Percentiles rank a stretch among this genome's conserved stretches.
Conservation (phyloP, 192 early-diverging fungal genomes). For the Coemansia sp. region DNA sequence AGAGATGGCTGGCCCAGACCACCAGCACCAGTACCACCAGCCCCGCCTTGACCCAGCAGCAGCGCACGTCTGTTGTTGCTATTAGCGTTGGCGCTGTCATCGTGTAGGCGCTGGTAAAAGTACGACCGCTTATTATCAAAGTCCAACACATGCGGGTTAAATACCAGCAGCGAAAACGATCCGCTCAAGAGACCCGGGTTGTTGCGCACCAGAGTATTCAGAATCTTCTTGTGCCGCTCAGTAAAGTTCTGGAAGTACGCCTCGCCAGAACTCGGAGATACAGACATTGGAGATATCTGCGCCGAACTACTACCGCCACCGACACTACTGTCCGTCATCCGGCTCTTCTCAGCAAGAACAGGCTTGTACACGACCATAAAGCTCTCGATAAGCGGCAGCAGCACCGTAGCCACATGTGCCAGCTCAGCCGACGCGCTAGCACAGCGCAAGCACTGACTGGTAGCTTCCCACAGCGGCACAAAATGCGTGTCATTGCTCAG, state of each 20-base stretch:
- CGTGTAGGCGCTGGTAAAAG: constrained; percentile 94
- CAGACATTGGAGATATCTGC: constrained; percentile 23
- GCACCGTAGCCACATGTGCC: constrained; percentile 87
- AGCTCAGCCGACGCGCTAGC: constrained; percentile 79
- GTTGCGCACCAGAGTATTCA: constrained; percentile 97
- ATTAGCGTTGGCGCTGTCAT: constrained; percentile 58
- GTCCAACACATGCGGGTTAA: constrained; percentile 95
- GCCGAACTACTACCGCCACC: constrained; percentile 22
- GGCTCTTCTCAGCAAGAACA: constrained; percentile 59
- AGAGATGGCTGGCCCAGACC: not conserved
- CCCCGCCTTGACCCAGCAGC: not conserved
- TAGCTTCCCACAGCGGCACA: constrained; percentile 71
- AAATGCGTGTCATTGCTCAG: constrained; percentile 55
- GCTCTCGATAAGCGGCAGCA: constrained; percentile 93
- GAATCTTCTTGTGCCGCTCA: constrained; percentile 91
- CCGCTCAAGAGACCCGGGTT: constrained; percentile 95
- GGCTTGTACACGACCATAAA: constrained; percentile 98
- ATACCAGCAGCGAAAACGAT: constrained; percentile 94
- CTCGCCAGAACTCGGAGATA: constrained; percentile 26
- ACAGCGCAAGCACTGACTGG: constrained; percentile 71
- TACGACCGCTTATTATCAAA: constrained; percentile 99
- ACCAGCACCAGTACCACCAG: constrained; percentile 5
- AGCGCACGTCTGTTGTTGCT: not conserved
- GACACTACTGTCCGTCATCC: constrained; percentile 3
- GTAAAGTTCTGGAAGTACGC: constrained; percentile 89